phyloP scores from a whole-genome alignment of 2,329 filamentous ascomycete species.

The Cyanodermella asteris region DNA sequence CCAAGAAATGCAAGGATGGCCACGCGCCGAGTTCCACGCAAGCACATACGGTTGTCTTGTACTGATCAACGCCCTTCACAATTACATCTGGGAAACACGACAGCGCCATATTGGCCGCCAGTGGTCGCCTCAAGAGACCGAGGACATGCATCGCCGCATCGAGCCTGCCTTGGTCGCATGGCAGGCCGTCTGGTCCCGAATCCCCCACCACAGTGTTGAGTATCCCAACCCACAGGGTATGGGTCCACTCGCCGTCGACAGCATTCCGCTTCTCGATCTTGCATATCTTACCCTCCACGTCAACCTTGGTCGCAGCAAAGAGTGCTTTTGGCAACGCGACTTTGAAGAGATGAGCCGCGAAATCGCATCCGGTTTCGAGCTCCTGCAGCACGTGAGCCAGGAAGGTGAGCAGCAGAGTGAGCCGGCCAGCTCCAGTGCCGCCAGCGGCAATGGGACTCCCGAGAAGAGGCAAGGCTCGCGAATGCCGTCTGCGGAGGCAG shows the following conservation, averaged over 20 bases:
- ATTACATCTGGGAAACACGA: slow-evolving; percentile 94
- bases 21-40: slow-evolving; percentile 45
- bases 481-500: too few relatives aligned
- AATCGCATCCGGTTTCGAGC: slow-evolving; percentile 53
- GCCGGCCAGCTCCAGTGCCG: slow-evolving; percentile 24
- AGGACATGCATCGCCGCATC: slow-evolving; percentile 89
- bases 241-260: slow-evolving; percentile 69
- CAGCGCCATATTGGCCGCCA: slow-evolving; percentile 71
- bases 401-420: too few relatives aligned
- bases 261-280: slow-evolving; percentile 73
- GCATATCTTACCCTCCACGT: slow-evolving; percentile 86
- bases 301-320: slow-evolving; percentile 76
- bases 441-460: slow-evolving; percentile 12
- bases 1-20: slow-evolving; percentile 25
- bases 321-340: slow-evolving; percentile 83
- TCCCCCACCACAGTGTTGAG: slow-evolving; percentile 64
- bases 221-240: slow-evolving; percentile 64
- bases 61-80: slow-evolving; percentile 84
- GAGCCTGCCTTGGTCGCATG: slow-evolving; percentile 85
- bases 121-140: slow-evolving; percentile 82
- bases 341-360: slow-evolving; percentile 84
- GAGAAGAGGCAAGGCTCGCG: too few relatives aligned
- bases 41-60: slow-evolving; percentile 85
- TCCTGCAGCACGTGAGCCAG: slow-evolving; percentile 50
- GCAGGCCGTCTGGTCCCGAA: slow-evolving; percentile 79